Base-by-base conservation (phyloP, 257 asterid genomes). In the Scutellaria galericulata region DNA sequence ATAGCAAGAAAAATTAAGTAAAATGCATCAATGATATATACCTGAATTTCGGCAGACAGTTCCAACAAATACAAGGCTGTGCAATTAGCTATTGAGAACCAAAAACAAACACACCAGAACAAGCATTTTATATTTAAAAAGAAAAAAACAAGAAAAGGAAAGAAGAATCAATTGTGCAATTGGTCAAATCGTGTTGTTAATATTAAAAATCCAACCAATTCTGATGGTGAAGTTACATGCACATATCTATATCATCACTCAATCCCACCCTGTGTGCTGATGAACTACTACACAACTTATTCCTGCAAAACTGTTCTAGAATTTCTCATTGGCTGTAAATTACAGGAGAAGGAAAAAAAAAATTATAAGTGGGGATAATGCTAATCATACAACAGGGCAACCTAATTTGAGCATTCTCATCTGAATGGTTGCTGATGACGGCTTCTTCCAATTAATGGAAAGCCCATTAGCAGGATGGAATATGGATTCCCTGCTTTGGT, bases 331-430 rank as follows among this genome's bases (percentile, higher is more conserved):
- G 78, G 80, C 83, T 73, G 81, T 89, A 90, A 85, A 84, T 85
- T 90, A 92, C 96, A 92, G 84, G 88, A 84, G 73, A 83, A 78
- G 37, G 37, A 31, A 31, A 31, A 31, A 31, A 31, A 31, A 31
- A 31, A 31, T 51, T 70, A 82, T 79, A 78, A 76, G 77, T 79
- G 65, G 82, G 83, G 82, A 81, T 79, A 76, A 85, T 78, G 82
- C 91, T 92, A 90, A 85, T 90, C 86, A 80, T 92, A 92, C 98
- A 92, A 87, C 97, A 90, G 82, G 8, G 85, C 84, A 74, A 82
- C 95, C 88, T 74, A 72, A 57, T 69, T 24, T 46, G 73, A 73
- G 75, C 69, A 76, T 77, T 80, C 78, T 76, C 83, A 76, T 81
- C 82, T 69, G 73, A 20, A 74, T 75, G 83, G 83, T 77, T 82